Evolutionary conservation across 306 rosid genomes (phyloP), one percentile per base, ranked within the genome.

Genomic region (Pyrus bretschneideri): DNA sequence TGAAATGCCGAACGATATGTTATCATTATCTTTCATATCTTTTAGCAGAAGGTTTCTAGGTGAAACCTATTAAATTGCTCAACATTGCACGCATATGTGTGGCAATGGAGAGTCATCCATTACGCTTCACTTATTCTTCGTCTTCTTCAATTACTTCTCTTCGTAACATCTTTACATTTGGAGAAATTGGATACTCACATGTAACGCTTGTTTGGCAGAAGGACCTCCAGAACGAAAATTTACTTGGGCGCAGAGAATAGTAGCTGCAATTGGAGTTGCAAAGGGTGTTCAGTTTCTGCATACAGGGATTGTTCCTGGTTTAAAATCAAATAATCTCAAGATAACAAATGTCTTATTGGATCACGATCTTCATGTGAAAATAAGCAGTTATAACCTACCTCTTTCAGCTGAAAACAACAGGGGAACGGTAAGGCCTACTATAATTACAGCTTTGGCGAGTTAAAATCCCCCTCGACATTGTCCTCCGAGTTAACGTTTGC

Each of bases 241-340:
- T 81, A 76, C 87, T 44, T 95, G 97, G 99, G 74, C 81, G 46
- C 97, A 90, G 57, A 92, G 99, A 87, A 89, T 95, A 82, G 78
- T 85, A 55, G 93, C 97, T 46, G 91, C 96, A 33, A 90, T 95
- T 44, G 97, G 93, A 84, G 88, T 90, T 54, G 89, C 82, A 72
- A 92, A 90, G 86, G 97, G 97, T 65, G 75, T 95, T 87, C 99
- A 89, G 77, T 95, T 92, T 86, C 83, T 95, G 83, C 99, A 95
- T 81, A 90, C 99, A 46, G 97, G 99, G 76, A 90, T 83, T 46
- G 95, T 92, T 76, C 97, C 99, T 22, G 99, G 99, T 42, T 75
- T 95, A 18, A 90, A 87, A 60, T 89, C 93, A 22, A 88, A 89
- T 75, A 92, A 88, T 85, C 80, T 90, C 79, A 95, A 88, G 89